A percentile compares a stretch with the other conserved stretches of the same genome.
Conservation (phyloP, 2,329 filamentous ascomycete species). For the Cladobotryum protrusum region DNA sequence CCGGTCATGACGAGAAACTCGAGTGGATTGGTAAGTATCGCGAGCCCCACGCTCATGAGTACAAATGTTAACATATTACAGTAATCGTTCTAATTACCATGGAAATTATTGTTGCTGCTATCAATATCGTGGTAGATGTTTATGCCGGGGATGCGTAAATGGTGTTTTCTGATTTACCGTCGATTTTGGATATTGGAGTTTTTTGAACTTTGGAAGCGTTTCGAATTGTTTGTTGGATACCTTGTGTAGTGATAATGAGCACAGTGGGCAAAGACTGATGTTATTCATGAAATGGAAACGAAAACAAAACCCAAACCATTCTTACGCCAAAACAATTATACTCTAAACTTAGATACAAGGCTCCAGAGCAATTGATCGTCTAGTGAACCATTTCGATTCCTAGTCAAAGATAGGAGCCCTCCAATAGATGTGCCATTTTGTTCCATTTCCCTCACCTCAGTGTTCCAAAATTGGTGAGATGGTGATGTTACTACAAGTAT, state of each 20-base stretch:
- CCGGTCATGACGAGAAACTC: conserved; percentile 82
- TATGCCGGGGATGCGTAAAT: conserved; percentile 47
- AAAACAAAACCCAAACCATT: conserved; percentile 1
- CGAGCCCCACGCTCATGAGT: not conserved
- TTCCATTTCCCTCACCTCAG: too few relatives aligned
- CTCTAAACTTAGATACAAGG: not conserved
- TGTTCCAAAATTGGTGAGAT: not conserved
- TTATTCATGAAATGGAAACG: not conserved
- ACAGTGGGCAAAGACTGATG: not conserved
- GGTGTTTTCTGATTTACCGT: not conserved
- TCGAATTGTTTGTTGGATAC: not conserved
- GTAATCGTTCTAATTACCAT: conserved; percentile 94
- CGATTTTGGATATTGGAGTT: not conserved
- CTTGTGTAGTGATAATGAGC: too few relatives aligned
- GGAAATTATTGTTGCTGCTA: conserved; percentile 84
- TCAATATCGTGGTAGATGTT: conserved; percentile 93
- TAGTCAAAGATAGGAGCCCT: too few relatives aligned
- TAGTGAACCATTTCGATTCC: too few relatives aligned
- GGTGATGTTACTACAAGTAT: not conserved
- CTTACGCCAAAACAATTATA: not conserved
- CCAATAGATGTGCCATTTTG: too few relatives aligned
- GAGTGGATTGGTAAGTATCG: conserved; percentile 74
- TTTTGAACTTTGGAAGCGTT: not conserved
- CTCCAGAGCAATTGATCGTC: not conserved
- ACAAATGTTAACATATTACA: conserved; percentile 28